Conservation (phyloP, 1,139 yeast genomes). For the Sugiyamaella pinicola region DNA sequence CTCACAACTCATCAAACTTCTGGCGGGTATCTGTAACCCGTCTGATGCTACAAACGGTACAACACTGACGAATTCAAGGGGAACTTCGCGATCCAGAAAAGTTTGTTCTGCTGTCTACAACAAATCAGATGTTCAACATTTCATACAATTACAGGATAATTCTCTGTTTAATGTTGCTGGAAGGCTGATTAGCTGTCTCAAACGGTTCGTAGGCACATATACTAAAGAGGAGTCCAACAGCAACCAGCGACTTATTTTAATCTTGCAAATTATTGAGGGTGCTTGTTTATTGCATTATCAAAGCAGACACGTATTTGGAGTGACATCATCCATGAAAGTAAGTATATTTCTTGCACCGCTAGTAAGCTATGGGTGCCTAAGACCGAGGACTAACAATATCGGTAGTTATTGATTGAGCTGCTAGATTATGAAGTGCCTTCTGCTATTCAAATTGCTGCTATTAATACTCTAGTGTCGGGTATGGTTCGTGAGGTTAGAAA, state of each 20-base stretch:
- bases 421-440: conserved; percentile 30
- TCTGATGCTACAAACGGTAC: conserved; percentile 1
- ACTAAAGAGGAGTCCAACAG: background rate
- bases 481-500: conserved; percentile 59
- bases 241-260: conserved; percentile 30
- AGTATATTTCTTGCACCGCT: too few species aligned
- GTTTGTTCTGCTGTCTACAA: conserved; percentile 21
- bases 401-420: conserved; percentile 27
- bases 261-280: conserved; percentile 60
- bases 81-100: conserved; percentile 18
- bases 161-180: conserved; percentile 53
- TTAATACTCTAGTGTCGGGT: conserved; percentile 62
- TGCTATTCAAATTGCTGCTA: conserved; percentile 48
- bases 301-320: conserved; percentile 52
- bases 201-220: conserved; percentile 17
- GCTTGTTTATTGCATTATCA: conserved; percentile 60
- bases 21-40: conserved; percentile 17
- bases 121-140: conserved; percentile 45
- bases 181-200: conserved; percentile 42
- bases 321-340: conserved; percentile 41
- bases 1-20: conserved; percentile 3
- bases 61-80: conserved; percentile 11
- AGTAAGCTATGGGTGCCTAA: too few species aligned
- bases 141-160: conserved; percentile 54
- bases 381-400: conserved; percentile 20